These are phyloP conservation scores for Colletotrichum sp. DNA, from an alignment of 2,329 filamentous ascomycete genomes.

Conservation along the genomic window DNA sequence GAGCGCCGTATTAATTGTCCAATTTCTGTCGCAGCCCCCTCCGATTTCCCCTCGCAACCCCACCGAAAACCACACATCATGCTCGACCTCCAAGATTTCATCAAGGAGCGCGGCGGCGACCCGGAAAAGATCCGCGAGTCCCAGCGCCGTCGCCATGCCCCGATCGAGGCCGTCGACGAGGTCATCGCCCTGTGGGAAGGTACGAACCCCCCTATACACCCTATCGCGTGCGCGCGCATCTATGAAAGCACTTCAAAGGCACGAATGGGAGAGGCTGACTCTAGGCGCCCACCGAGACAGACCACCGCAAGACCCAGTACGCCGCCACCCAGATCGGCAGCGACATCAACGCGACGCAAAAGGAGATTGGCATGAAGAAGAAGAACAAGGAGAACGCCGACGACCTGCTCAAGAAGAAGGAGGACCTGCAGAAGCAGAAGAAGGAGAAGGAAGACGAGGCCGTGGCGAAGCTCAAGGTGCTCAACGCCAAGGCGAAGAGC, in stretches of 20 bases:
- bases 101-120: constrained; percentile 87
- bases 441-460: constrained; percentile 78
- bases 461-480: constrained; percentile 61
- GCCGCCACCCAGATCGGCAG: constrained; percentile 79
- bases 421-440: constrained; percentile 79
- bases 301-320: constrained; percentile 64
- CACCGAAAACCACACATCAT: constrained; percentile 42
- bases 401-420: constrained; percentile 80
- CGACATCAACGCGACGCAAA: constrained; percentile 87
- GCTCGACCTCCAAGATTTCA: constrained; percentile 81
- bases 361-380: constrained; percentile 89
- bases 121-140: constrained; percentile 91
- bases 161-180: constrained; percentile 86
- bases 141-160: constrained; percentile 80
- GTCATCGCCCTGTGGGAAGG: constrained; percentile 75
- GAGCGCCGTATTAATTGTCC: background rate
- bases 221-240: constrained; percentile 49
- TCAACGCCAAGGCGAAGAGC: constrained; percentile 79
- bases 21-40: background rate
- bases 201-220: background rate
- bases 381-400: constrained; percentile 91
- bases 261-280: background rate
- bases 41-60: background rate
- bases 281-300: background rate
- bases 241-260: background rate